These are phyloP conservation scores for Podila minutissima DNA, from an alignment of 192 early-diverging fungal species.

Conservation along the genomic window DNA sequence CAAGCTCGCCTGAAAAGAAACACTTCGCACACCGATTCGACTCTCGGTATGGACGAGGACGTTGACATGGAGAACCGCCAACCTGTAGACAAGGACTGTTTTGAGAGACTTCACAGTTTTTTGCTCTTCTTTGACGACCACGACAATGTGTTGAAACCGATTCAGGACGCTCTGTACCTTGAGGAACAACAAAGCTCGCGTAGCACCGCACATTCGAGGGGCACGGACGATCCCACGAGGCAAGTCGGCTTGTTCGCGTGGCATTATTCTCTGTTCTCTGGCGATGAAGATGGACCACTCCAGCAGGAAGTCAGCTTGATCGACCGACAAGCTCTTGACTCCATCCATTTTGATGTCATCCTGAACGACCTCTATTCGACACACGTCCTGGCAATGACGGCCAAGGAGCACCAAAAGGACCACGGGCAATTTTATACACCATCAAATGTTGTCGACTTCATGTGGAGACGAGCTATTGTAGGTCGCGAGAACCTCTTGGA, in stretches of 20 bases:
- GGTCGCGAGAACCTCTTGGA: conserved; percentile 13
- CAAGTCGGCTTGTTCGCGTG: conserved; percentile 26
- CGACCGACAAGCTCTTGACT: neutral
- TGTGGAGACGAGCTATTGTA: conserved; percentile 59
- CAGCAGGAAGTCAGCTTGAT: conserved; percentile 4
- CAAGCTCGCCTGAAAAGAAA: conserved; percentile 8
- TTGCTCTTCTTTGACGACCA: conserved; percentile 41
- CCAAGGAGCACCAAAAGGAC: conserved; percentile 68
- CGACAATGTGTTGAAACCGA: conserved; percentile 50
- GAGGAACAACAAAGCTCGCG: conserved; percentile 4
- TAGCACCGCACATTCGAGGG: neutral
- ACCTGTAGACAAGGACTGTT: neutral
- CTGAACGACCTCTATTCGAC: conserved; percentile 61
- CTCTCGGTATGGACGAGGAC: neutral
- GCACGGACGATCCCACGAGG: neutral
- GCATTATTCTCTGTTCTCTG: conserved; percentile 27
- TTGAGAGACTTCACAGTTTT: conserved; percentile 15
- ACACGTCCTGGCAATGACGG: conserved; percentile 56
- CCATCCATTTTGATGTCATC: conserved; percentile 49
- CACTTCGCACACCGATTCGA: neutral
- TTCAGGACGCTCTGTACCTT: conserved; percentile 32
- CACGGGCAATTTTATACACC: conserved; percentile 72
- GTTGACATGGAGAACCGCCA: conserved; percentile 3
- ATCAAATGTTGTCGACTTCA: conserved; percentile 59
- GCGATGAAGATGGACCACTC: conserved; percentile 8